phyloP scores from a whole-genome alignment of 2,329 filamentous ascomycete genomes.

The Ophioceras dolichostomum region DNA sequence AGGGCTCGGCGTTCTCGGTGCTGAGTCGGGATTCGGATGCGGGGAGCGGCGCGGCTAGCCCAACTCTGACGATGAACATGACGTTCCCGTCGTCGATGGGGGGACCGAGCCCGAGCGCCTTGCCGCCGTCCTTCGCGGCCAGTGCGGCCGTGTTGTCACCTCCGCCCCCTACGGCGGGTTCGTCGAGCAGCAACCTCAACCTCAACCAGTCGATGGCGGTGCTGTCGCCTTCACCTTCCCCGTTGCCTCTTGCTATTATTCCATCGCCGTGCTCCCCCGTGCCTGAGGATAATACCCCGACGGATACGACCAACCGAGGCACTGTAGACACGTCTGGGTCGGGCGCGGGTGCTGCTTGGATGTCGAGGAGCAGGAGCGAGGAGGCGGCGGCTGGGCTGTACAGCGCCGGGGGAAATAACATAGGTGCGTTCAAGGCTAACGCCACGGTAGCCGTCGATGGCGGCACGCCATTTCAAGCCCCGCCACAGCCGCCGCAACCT shows the following conservation, averaged over 20 bases:
- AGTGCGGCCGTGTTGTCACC: not conserved
- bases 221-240: constrained; percentile 8
- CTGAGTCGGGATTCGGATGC: constrained; percentile 35
- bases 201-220: no score
- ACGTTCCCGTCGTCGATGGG: constrained; percentile 8
- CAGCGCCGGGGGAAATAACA: no score
- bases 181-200: no score
- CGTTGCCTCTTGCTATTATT: constrained; percentile 5
- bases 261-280: not conserved
- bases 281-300: not conserved
- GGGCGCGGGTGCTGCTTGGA: no score
- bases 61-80: constrained; percentile 29
- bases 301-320: no score
- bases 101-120: constrained; percentile 7
- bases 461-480: no score
- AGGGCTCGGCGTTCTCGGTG: constrained; percentile 35
- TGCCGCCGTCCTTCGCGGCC: constrained; percentile 12
- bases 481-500: not conserved
- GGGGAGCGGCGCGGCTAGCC: constrained; percentile 33
- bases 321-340: no score
- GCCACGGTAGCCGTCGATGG: no score
- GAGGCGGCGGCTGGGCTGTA: no score
- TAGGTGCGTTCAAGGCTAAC: no score
- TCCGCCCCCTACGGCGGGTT: not conserved
- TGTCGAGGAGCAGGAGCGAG: no score